phyloP scores from a whole-genome alignment of 2,329 filamentous ascomycete species.

The Penicillium janthinellum region DNA sequence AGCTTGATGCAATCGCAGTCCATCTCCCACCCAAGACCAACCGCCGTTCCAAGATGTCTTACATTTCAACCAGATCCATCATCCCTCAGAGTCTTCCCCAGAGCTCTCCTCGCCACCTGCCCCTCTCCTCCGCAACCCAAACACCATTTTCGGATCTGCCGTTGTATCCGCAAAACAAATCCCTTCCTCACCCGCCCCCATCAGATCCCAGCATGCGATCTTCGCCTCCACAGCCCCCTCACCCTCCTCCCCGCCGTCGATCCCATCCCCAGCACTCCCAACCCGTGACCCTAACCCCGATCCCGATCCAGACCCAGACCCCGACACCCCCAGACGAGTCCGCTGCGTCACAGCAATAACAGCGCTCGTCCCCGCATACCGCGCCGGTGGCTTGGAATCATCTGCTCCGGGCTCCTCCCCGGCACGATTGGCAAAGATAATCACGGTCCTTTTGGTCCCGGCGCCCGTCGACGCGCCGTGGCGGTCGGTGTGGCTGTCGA shows the following conservation, averaged over 20 bases:
- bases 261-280: conserved; percentile 6
- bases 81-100: not conserved
- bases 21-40: not conserved
- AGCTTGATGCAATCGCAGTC: not conserved
- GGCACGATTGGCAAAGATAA: conserved; percentile 51
- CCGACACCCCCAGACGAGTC: conserved; percentile 14
- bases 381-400: conserved; percentile 40
- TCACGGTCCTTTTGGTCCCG: conserved; percentile 40
- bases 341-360: conserved; percentile 45
- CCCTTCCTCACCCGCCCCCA: conserved; percentile 49
- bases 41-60: not conserved
- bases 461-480: conserved; percentile 18
- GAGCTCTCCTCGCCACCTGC: not conserved
- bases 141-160: conserved; percentile 43
- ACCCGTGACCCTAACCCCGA: conserved; percentile 17
- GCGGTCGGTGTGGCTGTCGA: conserved; percentile 21
- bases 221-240: conserved; percentile 36
- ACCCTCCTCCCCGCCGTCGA: conserved; percentile 7
- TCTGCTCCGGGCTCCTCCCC: conserved; percentile 46
- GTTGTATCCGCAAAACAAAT: conserved; percentile 51
- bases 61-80: not conserved
- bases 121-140: conserved; percentile 28
- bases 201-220: conserved; percentile 50
- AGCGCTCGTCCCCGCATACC: conserved; percentile 53
- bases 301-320: conserved; percentile 12